Evolutionary conservation across 116 monocot genomes (phyloP).

Genomic region (Posidonia oceanica): DNA sequence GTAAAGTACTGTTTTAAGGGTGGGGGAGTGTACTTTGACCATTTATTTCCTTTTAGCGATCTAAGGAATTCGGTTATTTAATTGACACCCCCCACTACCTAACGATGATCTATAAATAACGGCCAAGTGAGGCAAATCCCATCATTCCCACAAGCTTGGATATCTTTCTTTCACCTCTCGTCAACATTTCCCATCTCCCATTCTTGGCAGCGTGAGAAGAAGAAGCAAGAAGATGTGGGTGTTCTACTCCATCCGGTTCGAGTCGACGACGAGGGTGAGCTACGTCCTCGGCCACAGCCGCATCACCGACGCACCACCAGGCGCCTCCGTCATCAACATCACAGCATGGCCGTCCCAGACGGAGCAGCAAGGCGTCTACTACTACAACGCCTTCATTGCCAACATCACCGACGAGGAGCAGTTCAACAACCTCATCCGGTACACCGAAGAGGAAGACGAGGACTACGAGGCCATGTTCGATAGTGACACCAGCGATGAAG

Average conservation of each 20-base stretch:
- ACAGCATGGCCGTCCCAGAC: conserved; percentile 1
- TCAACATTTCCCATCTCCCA: too few species aligned
- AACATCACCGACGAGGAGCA: conserved; percentile 3
- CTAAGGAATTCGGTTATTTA: too few species aligned
- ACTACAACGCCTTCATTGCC: conserved; percentile 3
- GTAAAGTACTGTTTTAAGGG: too few species aligned
- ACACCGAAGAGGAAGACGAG: neutral
- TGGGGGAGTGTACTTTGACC: too few species aligned
- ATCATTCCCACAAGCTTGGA: too few species aligned
- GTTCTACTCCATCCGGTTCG: conserved; percentile 3
- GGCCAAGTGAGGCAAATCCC: too few species aligned
- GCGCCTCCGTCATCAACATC: conserved; percentile 7
- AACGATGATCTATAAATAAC: too few species aligned
- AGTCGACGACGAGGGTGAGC: neutral
- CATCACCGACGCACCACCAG: neutral
- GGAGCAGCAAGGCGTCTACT: neutral
- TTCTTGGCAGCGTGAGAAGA: too few species aligned
- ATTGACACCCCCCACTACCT: too few species aligned
- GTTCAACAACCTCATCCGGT: neutral
- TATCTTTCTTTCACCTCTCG: too few species aligned
- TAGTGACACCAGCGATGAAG: neutral
- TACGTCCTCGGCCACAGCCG: conserved; percentile 1
- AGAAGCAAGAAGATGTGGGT: conserved; percentile 3
- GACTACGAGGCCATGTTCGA: neutral
- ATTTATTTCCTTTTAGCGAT: too few species aligned